Conservation (phyloP, 2,329 filamentous ascomycete genomes). For the Beauveria bassiana region DNA sequence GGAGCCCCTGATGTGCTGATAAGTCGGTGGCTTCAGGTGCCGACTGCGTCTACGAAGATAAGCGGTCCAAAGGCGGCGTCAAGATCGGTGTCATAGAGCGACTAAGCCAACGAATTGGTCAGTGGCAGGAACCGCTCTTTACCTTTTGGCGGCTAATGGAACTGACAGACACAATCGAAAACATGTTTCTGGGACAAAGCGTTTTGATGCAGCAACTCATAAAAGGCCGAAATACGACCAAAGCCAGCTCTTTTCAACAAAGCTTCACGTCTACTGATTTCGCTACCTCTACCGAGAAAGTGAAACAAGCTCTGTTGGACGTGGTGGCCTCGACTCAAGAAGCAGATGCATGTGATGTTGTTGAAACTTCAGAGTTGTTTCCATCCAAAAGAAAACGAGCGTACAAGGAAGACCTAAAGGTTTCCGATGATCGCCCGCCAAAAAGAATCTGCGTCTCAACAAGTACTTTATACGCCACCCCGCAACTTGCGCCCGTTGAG, state of each 20-base stretch:
- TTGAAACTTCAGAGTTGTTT: background rate
- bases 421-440: background rate
- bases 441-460: background rate
- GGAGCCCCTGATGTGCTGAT: background rate
- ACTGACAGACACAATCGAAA: slow-evolving; percentile 22
- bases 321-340: background rate
- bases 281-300: background rate
- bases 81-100: slow-evolving; percentile 27
- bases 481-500: slow-evolving; percentile 25
- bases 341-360: background rate
- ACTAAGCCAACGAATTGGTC: slow-evolving; percentile 24
- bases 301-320: background rate
- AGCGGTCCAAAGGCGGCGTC: slow-evolving; percentile 25
- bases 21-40: slow-evolving; percentile 12
- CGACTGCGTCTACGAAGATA: slow-evolving; percentile 28
- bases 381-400: background rate
- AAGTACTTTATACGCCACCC: background rate
- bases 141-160: slow-evolving; percentile 7
- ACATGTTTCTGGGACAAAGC: slow-evolving; percentile 32
- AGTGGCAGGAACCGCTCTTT: slow-evolving; percentile 12
- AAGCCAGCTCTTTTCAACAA: background rate
- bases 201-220: slow-evolving; percentile 29
- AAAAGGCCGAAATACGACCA: slow-evolving; percentile 8
- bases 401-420: background rate
- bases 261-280: background rate